Conservation (phyloP, 169 alveolate species). For the Plasmodium falciparum region DNA sequence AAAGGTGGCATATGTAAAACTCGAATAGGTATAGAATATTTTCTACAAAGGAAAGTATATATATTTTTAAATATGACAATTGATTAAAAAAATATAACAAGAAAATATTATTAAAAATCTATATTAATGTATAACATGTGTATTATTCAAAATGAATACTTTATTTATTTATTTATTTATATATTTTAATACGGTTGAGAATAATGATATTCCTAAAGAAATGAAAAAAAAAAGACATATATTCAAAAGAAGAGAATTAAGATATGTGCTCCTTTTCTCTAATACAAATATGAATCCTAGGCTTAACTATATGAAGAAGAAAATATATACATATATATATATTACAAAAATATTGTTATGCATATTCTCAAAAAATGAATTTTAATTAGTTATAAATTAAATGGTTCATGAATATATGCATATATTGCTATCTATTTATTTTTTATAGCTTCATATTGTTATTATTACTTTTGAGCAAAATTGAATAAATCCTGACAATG, state of each 20-base stretch:
- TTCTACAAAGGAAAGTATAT: conserved; percentile 9
- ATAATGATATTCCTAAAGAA: conserved; percentile 25
- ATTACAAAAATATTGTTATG: too few relatives aligned
- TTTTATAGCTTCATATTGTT: not conserved
- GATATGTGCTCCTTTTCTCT: conserved; percentile 32
- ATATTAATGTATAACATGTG: too few relatives aligned
- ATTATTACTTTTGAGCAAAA: conserved; percentile 34
- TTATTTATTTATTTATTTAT: not conserved
- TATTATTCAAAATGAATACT: not conserved
- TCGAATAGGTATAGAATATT: conserved; percentile 17
- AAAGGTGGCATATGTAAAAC: not conserved
- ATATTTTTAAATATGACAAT: not conserved
- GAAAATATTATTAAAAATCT: not conserved
- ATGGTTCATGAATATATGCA: too few relatives aligned
- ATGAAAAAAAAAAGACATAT: conserved; percentile 63
- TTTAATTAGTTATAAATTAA: too few relatives aligned
- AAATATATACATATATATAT: not conserved
- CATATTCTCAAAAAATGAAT: too few relatives aligned
- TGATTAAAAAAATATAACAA: not conserved
- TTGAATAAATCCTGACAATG: conserved; percentile 31
- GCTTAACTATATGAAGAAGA: conserved; percentile 14
- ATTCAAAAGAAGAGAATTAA: conserved; percentile 38
- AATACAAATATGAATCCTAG: conserved; percentile 30
- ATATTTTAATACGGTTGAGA: conserved; percentile 31
- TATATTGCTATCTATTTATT: too few relatives aligned